Evolutionary conservation across 805 yeast genomes (phyloP).

Genomic region (Kazachstania psychrophila): DNA sequence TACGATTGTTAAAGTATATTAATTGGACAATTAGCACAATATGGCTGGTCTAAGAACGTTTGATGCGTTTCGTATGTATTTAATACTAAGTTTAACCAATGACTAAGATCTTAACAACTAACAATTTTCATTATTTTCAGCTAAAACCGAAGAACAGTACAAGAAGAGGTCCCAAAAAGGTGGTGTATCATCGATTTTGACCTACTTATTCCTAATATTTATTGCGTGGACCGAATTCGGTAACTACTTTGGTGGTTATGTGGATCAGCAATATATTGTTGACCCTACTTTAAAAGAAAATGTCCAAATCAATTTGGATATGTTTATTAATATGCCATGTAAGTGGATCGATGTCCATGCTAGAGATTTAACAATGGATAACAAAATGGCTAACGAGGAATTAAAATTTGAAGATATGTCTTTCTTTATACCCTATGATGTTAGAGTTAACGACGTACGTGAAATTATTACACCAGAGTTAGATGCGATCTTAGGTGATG

Average conservation of each 20-base stretch:
- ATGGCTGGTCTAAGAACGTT: slow-evolving; percentile 41
- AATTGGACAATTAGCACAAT: neutral
- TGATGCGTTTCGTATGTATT: slow-evolving; percentile 65
- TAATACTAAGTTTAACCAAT: no score
- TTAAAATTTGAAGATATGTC: slow-evolving; percentile 59
- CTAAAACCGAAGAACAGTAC: slow-evolving; percentile 62
- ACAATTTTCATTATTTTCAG: no score
- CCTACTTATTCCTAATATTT: slow-evolving; percentile 53
- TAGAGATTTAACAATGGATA: slow-evolving; percentile 67
- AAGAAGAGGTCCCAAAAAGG: slow-evolving; percentile 70
- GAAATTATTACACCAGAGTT: slow-evolving; percentile 50
- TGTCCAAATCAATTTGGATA: slow-evolving; percentile 65
- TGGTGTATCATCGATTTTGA: slow-evolving; percentile 58
- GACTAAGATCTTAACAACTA: neutral
- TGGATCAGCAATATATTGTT: slow-evolving; percentile 70
- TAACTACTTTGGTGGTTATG: slow-evolving; percentile 70
- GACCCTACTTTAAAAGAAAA: slow-evolving; percentile 50
- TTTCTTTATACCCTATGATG: slow-evolving; percentile 46
- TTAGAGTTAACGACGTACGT: slow-evolving; percentile 37
- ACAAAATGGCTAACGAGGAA: slow-evolving; percentile 67
- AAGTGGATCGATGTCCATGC: slow-evolving; percentile 64
- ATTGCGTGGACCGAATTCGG: slow-evolving; percentile 81
- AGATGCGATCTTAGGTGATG: slow-evolving; percentile 56
- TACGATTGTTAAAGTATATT: no score
- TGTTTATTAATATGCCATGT: slow-evolving; percentile 81